Conservation (phyloP, 495 filamentous ascomycete genomes). For the Aspergillus olivimuriae region DNA sequence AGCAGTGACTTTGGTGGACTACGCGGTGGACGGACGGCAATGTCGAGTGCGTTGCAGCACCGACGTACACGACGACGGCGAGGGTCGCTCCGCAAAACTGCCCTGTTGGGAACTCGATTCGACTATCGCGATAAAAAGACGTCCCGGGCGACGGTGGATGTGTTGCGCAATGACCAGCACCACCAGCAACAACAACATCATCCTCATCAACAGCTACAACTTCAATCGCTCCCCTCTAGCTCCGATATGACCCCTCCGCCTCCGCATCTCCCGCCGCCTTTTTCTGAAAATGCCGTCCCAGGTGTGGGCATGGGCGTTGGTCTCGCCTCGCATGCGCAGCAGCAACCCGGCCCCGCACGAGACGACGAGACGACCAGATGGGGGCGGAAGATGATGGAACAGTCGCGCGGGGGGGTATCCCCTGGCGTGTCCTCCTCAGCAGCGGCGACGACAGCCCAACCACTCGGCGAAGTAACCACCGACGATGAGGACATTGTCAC, state of each 20-base stretch:
- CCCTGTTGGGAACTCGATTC: slow-evolving; percentile 61
- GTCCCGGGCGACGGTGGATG: slow-evolving; percentile 23
- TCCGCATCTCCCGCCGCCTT: slow-evolving; percentile 6
- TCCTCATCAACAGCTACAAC: slow-evolving; percentile 8
- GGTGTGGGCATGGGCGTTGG: too few relatives aligned
- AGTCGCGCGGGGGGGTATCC: too few relatives aligned
- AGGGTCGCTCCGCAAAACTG: slow-evolving; percentile 74
- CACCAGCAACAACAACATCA: slow-evolving; percentile 7
- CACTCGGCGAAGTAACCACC: slow-evolving; percentile 64
- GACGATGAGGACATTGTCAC: slow-evolving; percentile 72
- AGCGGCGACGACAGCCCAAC: too few relatives aligned
- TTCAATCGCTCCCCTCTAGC: slow-evolving; percentile 11
- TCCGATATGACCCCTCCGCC: slow-evolving; percentile 3
- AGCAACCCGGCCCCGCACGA: too few relatives aligned
- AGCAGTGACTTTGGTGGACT: slow-evolving; percentile 26
- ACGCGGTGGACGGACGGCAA: slow-evolving; percentile 42
- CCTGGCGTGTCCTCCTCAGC: slow-evolving; percentile 15
- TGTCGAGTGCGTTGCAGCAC: slow-evolving; percentile 52
- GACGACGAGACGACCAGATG: slow-evolving; percentile 14
- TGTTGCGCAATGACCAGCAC: slow-evolving; percentile 35
- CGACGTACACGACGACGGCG: slow-evolving; percentile 63
- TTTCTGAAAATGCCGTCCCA: too few relatives aligned
- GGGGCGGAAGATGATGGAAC: slow-evolving; percentile 20
- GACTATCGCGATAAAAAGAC: slow-evolving; percentile 43
- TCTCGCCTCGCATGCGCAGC: too few relatives aligned